Percentiles rank a stretch among this genome's conserved stretches.
Conservation (phyloP, 1,284 basidiomycete species). For the Cryptococcus wingfieldii region DNA sequence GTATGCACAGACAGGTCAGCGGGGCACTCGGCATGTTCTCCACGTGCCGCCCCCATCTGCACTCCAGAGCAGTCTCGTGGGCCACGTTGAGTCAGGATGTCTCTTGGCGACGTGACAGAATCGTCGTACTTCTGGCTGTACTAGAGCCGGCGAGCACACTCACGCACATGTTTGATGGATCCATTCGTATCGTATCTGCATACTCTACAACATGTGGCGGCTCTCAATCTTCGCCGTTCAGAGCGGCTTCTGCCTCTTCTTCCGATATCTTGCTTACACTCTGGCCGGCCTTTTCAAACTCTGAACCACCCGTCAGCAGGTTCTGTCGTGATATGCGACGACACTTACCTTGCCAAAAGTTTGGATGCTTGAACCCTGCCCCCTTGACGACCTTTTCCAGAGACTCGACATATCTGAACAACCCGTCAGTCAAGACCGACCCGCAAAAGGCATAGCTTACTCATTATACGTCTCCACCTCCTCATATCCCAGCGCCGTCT, state of each 20-base stretch:
- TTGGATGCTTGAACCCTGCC: slow-evolving; percentile 41
- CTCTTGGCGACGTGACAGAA: no score
- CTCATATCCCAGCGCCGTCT: slow-evolving; percentile 56
- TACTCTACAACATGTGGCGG: not conserved
- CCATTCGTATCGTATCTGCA: not conserved
- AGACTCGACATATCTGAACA: slow-evolving; percentile 28
- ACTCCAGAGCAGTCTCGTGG: no score
- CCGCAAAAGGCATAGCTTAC: slow-evolving; percentile 14
- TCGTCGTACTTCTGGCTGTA: no score
- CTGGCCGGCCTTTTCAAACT: slow-evolving; percentile 34
- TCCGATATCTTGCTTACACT: slow-evolving; percentile 31
- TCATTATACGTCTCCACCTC: slow-evolving; percentile 47
- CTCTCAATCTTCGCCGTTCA: slow-evolving; percentile 18
- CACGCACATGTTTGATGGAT: no score
- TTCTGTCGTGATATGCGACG: not conserved
- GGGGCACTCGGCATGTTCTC: no score
- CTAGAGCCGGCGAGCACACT: no score
- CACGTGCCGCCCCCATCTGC: no score
- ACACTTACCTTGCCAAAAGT: slow-evolving; percentile 45
- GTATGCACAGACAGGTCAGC: no score
- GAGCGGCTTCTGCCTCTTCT: slow-evolving; percentile 42
- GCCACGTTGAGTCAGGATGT: no score
- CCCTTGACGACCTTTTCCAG: slow-evolving; percentile 34
- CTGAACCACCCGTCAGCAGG: slow-evolving; percentile 13
- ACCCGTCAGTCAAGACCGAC: not conserved